These are phyloP conservation scores for Aspergillus jensenii DNA, from an alignment of 2,329 filamentous ascomycete genomes.

Conservation along the genomic window DNA sequence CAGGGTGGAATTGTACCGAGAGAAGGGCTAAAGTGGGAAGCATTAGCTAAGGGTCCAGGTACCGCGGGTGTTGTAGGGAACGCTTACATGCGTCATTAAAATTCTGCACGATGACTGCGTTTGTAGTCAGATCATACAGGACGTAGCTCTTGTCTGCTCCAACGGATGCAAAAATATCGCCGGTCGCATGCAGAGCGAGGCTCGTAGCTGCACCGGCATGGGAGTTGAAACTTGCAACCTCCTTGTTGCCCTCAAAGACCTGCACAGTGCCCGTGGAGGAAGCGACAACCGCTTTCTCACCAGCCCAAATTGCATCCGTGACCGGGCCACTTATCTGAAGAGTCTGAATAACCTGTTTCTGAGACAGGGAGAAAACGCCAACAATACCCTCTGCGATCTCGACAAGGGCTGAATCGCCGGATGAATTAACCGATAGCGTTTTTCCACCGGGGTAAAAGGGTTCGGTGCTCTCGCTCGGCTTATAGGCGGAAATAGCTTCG, in stretches of 20 bases:
- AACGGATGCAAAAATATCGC: slow-evolving; percentile 79
- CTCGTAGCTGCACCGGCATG: slow-evolving; percentile 81
- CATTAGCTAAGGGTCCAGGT: neutral
- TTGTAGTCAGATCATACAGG: slow-evolving; percentile 74
- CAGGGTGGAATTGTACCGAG: slow-evolving; percentile 84
- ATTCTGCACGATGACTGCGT: slow-evolving; percentile 72
- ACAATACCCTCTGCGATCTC: slow-evolving; percentile 73
- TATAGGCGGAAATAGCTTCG: slow-evolving; percentile 66
- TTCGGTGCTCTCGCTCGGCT: slow-evolving; percentile 54
- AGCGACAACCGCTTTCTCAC: slow-evolving; percentile 67
- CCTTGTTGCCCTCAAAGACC: slow-evolving; percentile 70
- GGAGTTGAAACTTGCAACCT: slow-evolving; percentile 69
- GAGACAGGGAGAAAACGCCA: slow-evolving; percentile 74
- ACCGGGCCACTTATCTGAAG: slow-evolving; percentile 66
- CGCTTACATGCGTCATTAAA: slow-evolving; percentile 75
- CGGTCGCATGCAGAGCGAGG: slow-evolving; percentile 78
- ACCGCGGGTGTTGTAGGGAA: neutral
- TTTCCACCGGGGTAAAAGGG: slow-evolving; percentile 60
- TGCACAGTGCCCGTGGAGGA: slow-evolving; percentile 77
- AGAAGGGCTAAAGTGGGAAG: slow-evolving; percentile 57
- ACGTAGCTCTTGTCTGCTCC: slow-evolving; percentile 90
- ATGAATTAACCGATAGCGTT: slow-evolving; percentile 58
- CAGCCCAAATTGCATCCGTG: slow-evolving; percentile 61
- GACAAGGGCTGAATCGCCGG: slow-evolving; percentile 67
- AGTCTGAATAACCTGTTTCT: slow-evolving; percentile 71